A percentile compares a stretch with the other conserved stretches of the same genome.
phyloP scores from a whole-genome alignment of 768 basidiomycete genomes.

The Kwoniella sp. region DNA sequence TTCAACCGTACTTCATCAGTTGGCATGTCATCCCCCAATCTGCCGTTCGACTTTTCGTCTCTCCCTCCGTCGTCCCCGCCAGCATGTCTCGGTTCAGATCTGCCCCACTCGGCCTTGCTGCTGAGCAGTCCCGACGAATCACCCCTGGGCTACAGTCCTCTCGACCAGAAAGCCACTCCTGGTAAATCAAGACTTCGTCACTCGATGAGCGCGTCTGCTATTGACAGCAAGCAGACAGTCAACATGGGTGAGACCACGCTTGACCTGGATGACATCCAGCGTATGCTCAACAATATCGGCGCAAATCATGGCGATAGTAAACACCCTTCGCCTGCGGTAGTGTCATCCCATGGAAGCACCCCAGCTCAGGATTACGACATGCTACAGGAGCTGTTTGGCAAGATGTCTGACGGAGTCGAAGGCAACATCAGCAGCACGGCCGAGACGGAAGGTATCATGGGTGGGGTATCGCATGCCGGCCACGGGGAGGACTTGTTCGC shows the following conservation, averaged over 20 bases:
- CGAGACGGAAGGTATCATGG: constrained; percentile 11
- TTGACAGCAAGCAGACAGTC: neutral
- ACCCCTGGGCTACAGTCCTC: constrained; percentile 8
- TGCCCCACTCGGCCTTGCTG: constrained; percentile 33
- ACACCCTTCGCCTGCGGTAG: neutral
- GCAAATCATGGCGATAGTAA: neutral
- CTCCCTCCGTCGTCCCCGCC: constrained; percentile 43
- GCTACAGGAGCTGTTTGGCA: constrained; percentile 11
- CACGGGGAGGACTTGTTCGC: constrained; percentile 15
- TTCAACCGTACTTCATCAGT: constrained; percentile 32
- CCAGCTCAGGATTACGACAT: constrained; percentile 4
- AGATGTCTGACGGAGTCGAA: constrained; percentile 1
- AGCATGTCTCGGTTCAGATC: constrained; percentile 6
- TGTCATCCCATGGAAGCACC: neutral
- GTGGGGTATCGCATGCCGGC: neutral
- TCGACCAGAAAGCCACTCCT: constrained; percentile 6
- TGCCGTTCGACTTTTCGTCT: constrained; percentile 40
- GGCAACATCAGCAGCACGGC: constrained; percentile 5
- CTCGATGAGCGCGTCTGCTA: constrained; percentile 1
- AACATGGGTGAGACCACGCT: neutral
- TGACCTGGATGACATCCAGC: constrained; percentile 13
- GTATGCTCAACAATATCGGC: constrained; percentile 11
- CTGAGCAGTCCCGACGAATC: constrained; percentile 25
- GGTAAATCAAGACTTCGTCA: constrained; percentile 11
- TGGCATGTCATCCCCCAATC: constrained; percentile 11